Percentiles rank a stretch among this genome's conserved stretches.
phyloP scores from a whole-genome alignment of 1,284 basidiomycete genomes.

The Exsudoporus floridanus region DNA sequence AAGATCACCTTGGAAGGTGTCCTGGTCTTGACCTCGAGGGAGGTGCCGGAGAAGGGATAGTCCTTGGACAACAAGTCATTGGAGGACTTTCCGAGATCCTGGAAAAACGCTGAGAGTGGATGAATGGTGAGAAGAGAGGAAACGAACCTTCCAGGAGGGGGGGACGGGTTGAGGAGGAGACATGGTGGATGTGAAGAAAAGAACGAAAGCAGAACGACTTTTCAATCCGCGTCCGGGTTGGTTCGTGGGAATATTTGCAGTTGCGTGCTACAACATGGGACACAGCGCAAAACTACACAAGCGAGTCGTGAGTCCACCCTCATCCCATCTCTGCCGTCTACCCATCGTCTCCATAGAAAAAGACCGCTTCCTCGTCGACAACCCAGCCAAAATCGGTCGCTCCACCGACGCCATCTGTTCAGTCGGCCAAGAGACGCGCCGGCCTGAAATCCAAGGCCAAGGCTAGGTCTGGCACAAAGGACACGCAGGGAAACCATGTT shows the following conservation, averaged over 20 bases:
- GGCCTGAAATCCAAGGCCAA: constrained; percentile 45
- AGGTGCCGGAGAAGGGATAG: constrained; percentile 80
- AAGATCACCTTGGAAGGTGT: constrained; percentile 88
- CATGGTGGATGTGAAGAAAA: constrained; percentile 45
- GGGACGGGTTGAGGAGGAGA: constrained; percentile 87
- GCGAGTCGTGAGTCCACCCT: constrained; percentile 35
- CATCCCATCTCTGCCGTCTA: neutral
- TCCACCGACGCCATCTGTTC: constrained; percentile 9
- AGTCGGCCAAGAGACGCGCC: constrained; percentile 43
- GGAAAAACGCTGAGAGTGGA: neutral
- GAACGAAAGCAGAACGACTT: constrained; percentile 2
- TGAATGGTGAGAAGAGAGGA: neutral
- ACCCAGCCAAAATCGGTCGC: constrained; percentile 1
- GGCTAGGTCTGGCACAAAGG: constrained; percentile 33
- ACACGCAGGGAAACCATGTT: constrained; percentile 42
- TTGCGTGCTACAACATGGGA: constrained; percentile 32
- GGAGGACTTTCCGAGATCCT: constrained; percentile 98
- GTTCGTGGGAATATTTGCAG: constrained; percentile 31
- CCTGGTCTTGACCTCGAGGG: constrained; percentile 92
- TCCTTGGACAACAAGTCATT: constrained; percentile 94
- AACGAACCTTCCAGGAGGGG: constrained; percentile 85
- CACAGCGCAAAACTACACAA: constrained; percentile 45
- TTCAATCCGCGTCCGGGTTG: constrained; percentile 25
- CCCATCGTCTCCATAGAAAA: constrained; percentile 27
- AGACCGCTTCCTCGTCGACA: constrained; percentile 12